Percentiles rank a stretch among this genome's conserved stretches.
phyloP scores from a whole-genome alignment of 2,329 filamentous ascomycete species.

The Paraphaeosphaeria minitans region DNA sequence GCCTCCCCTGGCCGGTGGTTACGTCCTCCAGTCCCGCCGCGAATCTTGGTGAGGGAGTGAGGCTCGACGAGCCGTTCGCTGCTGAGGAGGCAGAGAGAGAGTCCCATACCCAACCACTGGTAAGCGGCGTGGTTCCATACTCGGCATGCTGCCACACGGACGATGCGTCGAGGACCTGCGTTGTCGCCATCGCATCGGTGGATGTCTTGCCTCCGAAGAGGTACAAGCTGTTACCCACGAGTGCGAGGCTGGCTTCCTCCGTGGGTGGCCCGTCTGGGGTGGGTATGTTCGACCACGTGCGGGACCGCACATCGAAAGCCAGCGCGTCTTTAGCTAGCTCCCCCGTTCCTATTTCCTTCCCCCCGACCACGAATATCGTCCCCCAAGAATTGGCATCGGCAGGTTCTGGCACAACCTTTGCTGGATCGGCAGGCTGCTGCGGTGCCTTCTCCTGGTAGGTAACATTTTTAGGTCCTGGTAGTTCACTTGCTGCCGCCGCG shows the following conservation, averaged over 20 bases:
- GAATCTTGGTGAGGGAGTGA: conserved; percentile 48
- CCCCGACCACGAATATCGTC: conserved; percentile 59
- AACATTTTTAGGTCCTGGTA: conserved; percentile 44
- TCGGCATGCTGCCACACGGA: conserved; percentile 44
- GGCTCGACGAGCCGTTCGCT: conserved; percentile 11
- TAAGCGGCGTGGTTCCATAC: conserved; percentile 41
- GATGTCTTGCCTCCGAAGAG: conserved; percentile 47
- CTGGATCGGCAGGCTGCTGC: conserved; percentile 50
- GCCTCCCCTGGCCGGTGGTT: conserved; percentile 58
- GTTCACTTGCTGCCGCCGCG: conserved; percentile 46
- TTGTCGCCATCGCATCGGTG: conserved; percentile 23
- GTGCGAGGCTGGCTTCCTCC: conserved; percentile 49
- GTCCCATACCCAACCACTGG: conserved; percentile 42
- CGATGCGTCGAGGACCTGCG: conserved; percentile 41
- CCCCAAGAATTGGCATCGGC: conserved; percentile 50
- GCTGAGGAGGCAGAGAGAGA: conserved; percentile 28
- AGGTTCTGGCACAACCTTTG: conserved; percentile 49
- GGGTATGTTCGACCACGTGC: conserved; percentile 59
- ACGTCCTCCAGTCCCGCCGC: conserved; percentile 54
- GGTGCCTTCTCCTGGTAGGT: conserved; percentile 42
- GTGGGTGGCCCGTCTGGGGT: conserved; percentile 47
- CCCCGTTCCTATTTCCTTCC: conserved; percentile 34
- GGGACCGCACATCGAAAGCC: conserved; percentile 56
- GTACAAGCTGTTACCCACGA: conserved; percentile 55
- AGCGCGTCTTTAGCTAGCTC: conserved; percentile 53